A percentile compares a stretch with the other conserved stretches of the same genome.
phyloP scores from a whole-genome alignment of 1,284 basidiomycete genomes.

The Schizophyllum commune region DNA sequence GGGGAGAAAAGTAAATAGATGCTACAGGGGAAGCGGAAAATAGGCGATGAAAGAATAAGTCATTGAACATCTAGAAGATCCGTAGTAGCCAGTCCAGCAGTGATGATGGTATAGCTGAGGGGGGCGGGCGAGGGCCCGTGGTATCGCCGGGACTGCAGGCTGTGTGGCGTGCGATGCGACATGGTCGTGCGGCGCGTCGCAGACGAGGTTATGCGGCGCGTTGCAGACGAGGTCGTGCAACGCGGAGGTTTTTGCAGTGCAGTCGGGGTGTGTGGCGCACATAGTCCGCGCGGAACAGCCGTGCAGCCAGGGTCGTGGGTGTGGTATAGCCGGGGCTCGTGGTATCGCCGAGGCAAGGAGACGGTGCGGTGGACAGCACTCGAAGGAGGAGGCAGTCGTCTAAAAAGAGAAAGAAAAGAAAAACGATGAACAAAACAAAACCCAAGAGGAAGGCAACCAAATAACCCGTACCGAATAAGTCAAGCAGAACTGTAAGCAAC shows the following conservation, averaged over 20 bases:
- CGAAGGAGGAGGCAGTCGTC: constrained; percentile 3
- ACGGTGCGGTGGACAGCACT: background rate
- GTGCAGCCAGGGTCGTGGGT: constrained; percentile 6
- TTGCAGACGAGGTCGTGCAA: too few relatives aligned
- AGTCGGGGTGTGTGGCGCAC: too few relatives aligned
- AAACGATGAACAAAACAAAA: constrained; percentile 12
- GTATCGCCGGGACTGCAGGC: background rate
- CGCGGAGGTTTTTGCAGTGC: too few relatives aligned
- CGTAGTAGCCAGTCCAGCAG: background rate
- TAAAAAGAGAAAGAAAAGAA: constrained; percentile 15
- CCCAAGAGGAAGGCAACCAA: constrained; percentile 7
- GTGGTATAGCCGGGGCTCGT: constrained; percentile 2
- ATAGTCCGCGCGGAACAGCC: too few relatives aligned
- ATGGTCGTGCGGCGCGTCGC: too few relatives aligned
- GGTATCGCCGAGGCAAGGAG: constrained; percentile 10
- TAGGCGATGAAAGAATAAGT: background rate
- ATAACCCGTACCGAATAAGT: constrained; percentile 2
- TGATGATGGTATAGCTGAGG: background rate
- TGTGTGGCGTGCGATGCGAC: too few relatives aligned
- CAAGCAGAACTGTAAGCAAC: background rate
- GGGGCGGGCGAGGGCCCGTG: background rate
- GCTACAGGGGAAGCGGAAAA: background rate
- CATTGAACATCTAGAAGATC: background rate
- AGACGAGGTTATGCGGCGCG: too few relatives aligned
- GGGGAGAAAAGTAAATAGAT: background rate